These are phyloP conservation scores for Dacryopinax primogenitus DNA, from an alignment of 768 basidiomycete species.

Conservation along the genomic window DNA sequence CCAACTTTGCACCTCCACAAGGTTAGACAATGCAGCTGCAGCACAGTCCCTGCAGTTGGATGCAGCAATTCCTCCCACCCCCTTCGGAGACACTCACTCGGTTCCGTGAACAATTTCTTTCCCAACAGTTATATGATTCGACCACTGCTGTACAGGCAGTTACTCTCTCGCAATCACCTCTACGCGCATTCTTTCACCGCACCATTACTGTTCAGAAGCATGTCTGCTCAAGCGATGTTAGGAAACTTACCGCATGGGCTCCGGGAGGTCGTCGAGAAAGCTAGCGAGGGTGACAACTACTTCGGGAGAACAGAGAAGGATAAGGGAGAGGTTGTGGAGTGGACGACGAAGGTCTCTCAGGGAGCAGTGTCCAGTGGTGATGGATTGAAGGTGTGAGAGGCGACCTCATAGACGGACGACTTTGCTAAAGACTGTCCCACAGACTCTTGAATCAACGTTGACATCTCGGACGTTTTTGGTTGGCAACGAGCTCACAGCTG, in stretches of 20 bases:
- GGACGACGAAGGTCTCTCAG: constrained; percentile 7
- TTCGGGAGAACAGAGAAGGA: constrained; percentile 5
- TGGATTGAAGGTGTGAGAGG: not conserved
- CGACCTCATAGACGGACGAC: constrained; percentile 24
- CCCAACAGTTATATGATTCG: not conserved
- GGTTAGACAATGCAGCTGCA: too few species aligned
- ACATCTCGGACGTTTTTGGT: constrained; percentile 74
- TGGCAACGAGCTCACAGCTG: constrained; percentile 70
- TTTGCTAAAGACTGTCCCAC: not conserved
- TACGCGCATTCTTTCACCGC: not conserved
- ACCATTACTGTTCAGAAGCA: not conserved
- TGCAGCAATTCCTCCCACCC: not conserved
- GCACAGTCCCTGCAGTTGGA: not conserved
- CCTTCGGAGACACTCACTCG: not conserved
- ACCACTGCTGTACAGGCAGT: not conserved
- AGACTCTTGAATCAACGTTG: constrained; percentile 65
- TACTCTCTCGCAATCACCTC: not conserved
- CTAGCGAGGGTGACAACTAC: not conserved
- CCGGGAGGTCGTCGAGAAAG: constrained; percentile 10
- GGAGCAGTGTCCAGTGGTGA: not conserved
- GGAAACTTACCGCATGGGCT: not conserved
- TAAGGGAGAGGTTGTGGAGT: not conserved
- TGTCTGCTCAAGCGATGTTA: not conserved
- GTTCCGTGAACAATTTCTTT: not conserved
- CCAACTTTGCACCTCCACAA: too few species aligned